These are phyloP conservation scores for Starmerella etchellsii DNA, from an alignment of 805 yeast genomes.

Conservation along the genomic window DNA sequence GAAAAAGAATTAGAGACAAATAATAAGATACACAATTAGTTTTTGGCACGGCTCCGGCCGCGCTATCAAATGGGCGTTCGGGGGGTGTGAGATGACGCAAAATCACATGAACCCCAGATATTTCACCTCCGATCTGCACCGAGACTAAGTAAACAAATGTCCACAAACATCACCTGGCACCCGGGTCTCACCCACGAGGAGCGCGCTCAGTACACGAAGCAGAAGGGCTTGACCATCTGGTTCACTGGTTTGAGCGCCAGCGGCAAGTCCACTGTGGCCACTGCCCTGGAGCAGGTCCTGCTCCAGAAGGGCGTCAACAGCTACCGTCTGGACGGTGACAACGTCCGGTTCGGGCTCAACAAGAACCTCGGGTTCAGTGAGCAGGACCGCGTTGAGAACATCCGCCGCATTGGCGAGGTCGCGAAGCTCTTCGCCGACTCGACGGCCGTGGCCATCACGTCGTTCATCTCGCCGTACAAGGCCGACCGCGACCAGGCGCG, in stretches of 20 bases:
- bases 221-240: constrained; percentile 87
- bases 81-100: too few relatives aligned
- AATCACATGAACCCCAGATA: too few relatives aligned
- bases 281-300: constrained; percentile 77
- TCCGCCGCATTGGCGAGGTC: constrained; percentile 88
- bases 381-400: constrained; percentile 85
- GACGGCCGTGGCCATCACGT: constrained; percentile 75
- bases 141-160: too few relatives aligned
- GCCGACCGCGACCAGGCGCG: constrained; percentile 78
- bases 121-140: too few relatives aligned
- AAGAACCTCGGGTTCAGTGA: constrained; percentile 90
- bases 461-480: constrained; percentile 85
- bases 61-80: too few relatives aligned
- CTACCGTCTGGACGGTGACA: constrained; percentile 86
- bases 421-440: constrained; percentile 89
- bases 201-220: constrained; percentile 58
- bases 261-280: constrained; percentile 89
- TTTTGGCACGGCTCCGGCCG: too few relatives aligned
- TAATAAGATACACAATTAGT: too few relatives aligned
- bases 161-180: constrained; percentile 96
- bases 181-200: constrained; percentile 74
- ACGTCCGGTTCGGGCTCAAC: constrained; percentile 86
- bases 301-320: constrained; percentile 57
- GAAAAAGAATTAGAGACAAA: too few relatives aligned
- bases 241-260: constrained; percentile 90